Evolutionary conservation across 1,139 yeast genomes (phyloP).

Genomic region (Suhomyces ambrosiae): DNA sequence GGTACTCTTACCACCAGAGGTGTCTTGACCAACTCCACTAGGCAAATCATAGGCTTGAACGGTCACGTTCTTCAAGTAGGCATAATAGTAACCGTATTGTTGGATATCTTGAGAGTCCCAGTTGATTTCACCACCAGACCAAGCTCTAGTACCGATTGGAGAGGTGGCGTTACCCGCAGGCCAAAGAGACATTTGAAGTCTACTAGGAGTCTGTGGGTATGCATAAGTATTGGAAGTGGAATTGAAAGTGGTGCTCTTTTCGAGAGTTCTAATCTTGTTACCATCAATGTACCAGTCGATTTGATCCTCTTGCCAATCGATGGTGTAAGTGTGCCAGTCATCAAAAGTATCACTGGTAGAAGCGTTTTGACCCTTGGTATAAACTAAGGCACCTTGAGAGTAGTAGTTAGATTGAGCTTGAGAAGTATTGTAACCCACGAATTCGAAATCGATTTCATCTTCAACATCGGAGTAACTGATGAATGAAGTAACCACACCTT

Average conservation of each 20-base stretch:
- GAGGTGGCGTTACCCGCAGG: constrained; percentile 78
- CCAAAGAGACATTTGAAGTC: constrained; percentile 88
- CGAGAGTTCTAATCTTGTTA: constrained; percentile 63
- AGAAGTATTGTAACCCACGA: constrained; percentile 71
- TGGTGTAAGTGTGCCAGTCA: constrained; percentile 72
- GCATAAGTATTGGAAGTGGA: constrained; percentile 56
- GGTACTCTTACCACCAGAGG: constrained; percentile 40
- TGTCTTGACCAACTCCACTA: constrained; percentile 32
- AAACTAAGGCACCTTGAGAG: constrained; percentile 71
- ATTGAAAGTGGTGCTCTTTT: constrained; percentile 69
- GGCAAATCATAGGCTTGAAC: constrained; percentile 77
- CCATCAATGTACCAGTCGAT: constrained; percentile 80
- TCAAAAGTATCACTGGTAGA: constrained; percentile 56
- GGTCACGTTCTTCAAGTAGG: constrained; percentile 58
- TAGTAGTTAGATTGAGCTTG: constrained; percentile 77
- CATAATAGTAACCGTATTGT: constrained; percentile 77
- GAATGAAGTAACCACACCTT: constrained; percentile 86
- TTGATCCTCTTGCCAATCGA: constrained; percentile 82
- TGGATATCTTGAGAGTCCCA: constrained; percentile 78
- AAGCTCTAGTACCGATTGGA: constrained; percentile 76
- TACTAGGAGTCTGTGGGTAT: constrained; percentile 91
- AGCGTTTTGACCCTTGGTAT: constrained; percentile 56
- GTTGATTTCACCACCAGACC: constrained; percentile 92
- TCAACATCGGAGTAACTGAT: constrained; percentile 81
- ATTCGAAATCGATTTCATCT: constrained; percentile 90